Conservation (phyloP, 805 yeast genomes). For the Saccharomycopsis capsularis region DNA sequence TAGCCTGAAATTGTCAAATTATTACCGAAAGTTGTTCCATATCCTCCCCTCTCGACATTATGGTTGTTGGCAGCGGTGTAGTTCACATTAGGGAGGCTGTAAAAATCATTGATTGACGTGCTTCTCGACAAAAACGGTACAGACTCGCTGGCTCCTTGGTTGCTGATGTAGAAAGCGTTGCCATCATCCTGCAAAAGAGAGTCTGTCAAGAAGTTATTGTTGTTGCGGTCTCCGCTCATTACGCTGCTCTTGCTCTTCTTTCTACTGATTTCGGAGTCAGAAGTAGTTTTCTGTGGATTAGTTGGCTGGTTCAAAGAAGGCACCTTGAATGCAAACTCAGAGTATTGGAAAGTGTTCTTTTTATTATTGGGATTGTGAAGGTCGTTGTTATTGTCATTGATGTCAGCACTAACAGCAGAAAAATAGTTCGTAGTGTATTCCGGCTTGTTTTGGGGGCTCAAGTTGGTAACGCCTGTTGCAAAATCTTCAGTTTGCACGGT, state of each 20-base stretch:
- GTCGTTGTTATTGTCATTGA: conserved; percentile 17
- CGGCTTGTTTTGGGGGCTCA: no score
- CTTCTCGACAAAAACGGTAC: conserved; percentile 8
- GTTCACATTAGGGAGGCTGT: not conserved
- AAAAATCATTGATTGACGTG: conserved; percentile 9
- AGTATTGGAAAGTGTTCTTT: not conserved
- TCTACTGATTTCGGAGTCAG: not conserved
- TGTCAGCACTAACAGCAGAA: not conserved
- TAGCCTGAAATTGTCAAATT: no score
- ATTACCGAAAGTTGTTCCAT: no score
- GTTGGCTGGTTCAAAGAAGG: not conserved
- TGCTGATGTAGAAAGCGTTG: not conserved
- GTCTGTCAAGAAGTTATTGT: conserved; percentile 1
- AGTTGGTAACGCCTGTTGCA: not conserved
- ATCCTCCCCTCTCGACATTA: not conserved
- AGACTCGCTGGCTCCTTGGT: not conserved
- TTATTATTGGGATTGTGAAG: not conserved
- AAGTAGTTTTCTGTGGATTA: not conserved
- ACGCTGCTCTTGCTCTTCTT: not conserved
- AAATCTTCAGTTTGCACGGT: not conserved
- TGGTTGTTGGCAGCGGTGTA: not conserved
- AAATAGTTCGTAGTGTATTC: not conserved
- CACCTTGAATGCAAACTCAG: not conserved
- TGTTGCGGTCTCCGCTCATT: not conserved
- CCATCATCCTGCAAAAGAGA: not conserved